Conservation (phyloP, 352 stramenopile genomes). For the Plasmopara muralis region DNA sequence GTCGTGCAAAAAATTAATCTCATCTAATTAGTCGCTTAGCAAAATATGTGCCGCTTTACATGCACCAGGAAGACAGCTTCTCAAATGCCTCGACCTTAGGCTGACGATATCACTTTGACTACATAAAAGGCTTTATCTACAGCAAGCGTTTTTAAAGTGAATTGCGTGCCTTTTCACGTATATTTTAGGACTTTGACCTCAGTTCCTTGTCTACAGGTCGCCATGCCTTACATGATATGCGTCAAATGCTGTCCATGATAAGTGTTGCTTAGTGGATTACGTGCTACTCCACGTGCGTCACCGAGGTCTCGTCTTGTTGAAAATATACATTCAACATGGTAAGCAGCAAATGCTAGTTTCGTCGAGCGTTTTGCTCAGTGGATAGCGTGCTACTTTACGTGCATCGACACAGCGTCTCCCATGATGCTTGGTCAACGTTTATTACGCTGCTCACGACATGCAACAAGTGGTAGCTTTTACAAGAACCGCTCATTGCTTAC, state of each 20-base stretch:
- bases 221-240: neutral
- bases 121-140: neutral
- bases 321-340: neutral
- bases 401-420: neutral
- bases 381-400: neutral
- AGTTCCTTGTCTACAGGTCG: neutral
- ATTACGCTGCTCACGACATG: neutral
- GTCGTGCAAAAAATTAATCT: too few relatives aligned
- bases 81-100: too few relatives aligned
- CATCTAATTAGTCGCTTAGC: too few relatives aligned
- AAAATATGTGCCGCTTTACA: too few relatives aligned
- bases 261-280: neutral
- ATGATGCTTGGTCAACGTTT: neutral
- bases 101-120: too few relatives aligned
- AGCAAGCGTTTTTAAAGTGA: neutral
- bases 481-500: neutral
- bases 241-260: neutral
- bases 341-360: neutral
- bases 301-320: neutral
- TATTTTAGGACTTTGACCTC: neutral
- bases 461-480: neutral
- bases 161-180: neutral
- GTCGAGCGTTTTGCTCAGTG: neutral
- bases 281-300: neutral
- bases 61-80: too few relatives aligned